Evolutionary conservation across 2,329 filamentous ascomycete species (phyloP), one percentile per base, ranked within the genome.

Genomic region (Cryphonectria radicalis): DNA sequence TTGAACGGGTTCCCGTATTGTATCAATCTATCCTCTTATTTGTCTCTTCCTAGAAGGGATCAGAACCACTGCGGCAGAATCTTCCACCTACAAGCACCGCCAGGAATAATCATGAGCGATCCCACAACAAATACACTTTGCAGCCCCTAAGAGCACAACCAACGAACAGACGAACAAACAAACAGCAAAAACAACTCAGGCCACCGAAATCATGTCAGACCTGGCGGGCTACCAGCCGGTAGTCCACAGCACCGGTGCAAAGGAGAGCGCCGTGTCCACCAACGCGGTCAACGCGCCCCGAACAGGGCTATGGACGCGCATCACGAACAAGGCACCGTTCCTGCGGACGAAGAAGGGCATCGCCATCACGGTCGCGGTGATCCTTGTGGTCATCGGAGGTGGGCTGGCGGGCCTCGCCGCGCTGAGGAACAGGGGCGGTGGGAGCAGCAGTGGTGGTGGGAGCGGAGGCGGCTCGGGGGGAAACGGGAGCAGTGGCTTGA

Each of bases 361-460:
- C 28, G 75, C 74, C 19, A 64, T 79, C 19, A 43, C 76, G 3
- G 74, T 78, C 37, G 68, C 72, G 65, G 75, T 74, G 32, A 28
- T 77, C 6, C 72, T 81, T 3, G n/a, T 81, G n/a, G 73, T 81
- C 42, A 74, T 81, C 28, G 79, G 80, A 59, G 79, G 78, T 60
- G 79, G 80, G 4, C 73, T 82, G 37, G 77, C 79, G 1, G 80
- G 80, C 0, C 73, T 82, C 22, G 79, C 79, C 0, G 79, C 80
- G 4, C 75, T 81, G 64, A 78, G 50, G 13, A 71, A 70, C 32
- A 19, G 66, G 3, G 59, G 63, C 19, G 63, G 63, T 6, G 57
- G 28, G n/a, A 57, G 62, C n/a, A 22, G 62, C 13, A 22, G 3
- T 46, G 63, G 60, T 19, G 69, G 60, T 19, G 69, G 62, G 25